Evolutionary conservation across 768 basidiomycete species (phyloP), one percentile per base, ranked within the genome.

Genomic region (Lentinula raphanica): DNA sequence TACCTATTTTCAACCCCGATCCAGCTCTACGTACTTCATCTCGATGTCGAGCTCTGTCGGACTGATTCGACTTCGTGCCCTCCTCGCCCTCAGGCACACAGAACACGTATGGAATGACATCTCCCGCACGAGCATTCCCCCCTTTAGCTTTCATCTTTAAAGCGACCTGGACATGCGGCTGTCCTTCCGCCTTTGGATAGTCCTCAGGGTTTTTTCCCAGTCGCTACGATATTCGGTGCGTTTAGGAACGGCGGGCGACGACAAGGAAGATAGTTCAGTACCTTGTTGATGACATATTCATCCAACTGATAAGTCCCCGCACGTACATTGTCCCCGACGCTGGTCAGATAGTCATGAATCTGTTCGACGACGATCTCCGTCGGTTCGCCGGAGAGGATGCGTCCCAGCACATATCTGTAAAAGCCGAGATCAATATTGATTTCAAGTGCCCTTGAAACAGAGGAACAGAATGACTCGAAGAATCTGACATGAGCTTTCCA

Each of bases 81-180:
- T 90, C 86, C 38, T 85, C 85, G 38, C 88, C 88, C 46, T 88
- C 87, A 3, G 82, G 79, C 2, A 90, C 65, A 67, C 96, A 98
- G 70, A 99, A 98, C 38, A 98, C 80, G 69, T 99, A 99, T 0
- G 95, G 87, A 58, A 99, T 92, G 58, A 99, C 96, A 68, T 98
- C 95, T 46, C 97, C 95, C 1, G 79, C 80, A 31, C 87, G 86
- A 0, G 93, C 91, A 11, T 83, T 84, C 5, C 82, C 85, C 31
- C 94, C 93, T 62, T 83, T 89, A 4, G 84, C 78, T 72, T 94
- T 95, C 87, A 96, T 83, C 38, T 91, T 81, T 49, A 97, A 74
- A 0, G 95, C 96, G 17, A 99, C 97, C 66, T 97, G 94, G 1
- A 98, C 96, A 66, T 99, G 97, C 1, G 97, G 97, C 65, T 95